Base-by-base conservation (phyloP, 2,329 filamentous ascomycete species). In the Gyromitra esculenta region DNA sequence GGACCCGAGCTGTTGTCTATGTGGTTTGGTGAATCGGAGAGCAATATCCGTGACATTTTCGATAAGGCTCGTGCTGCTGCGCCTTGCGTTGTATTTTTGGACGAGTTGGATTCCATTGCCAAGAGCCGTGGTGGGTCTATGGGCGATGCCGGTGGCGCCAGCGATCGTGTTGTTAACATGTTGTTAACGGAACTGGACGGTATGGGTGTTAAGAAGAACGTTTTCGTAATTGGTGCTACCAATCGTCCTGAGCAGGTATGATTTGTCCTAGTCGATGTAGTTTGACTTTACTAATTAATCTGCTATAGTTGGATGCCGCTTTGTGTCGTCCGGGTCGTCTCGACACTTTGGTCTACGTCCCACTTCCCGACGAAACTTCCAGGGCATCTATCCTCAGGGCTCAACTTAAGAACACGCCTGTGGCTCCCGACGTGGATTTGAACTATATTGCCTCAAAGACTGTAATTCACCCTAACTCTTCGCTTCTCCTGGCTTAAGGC, bases 21-120 rank as follows among this genome's bases (percentile, higher is more conserved):
- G 96, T 99, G 96, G 96, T 99, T 99, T 83, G 96, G 96, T 91
- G 96, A 99, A 87, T 99, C 96, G 70, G 96, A 99, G 87, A 97
- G 93, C 90, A 99, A 99, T 87, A 98, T 99, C 80, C 93, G 96
- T 84, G 96, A 99, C 84, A 99, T 99, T 82, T 99, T 99, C 85
- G 96, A 99, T 90, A 99, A 98, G 90, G 96, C 96, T 80, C 93
- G 96, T 83, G 96, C 96, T 79, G 96, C 96, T 77, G 96, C 96
- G 82, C 96, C 96, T 86, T 99, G 96, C 82, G 93, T 99, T 79
- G 96, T 99, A 81, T 99, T 99, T 91, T 89, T 99, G 80, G 96
- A 99, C 81, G 96, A 99, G 87, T 86, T 99, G 85, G 96, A 99
- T 83, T 99, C 96, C 0, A 99, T 99, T 84, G 96, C 96, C 85